phyloP scores from a whole-genome alignment of 371 early-diverging fungal genomes.

The Lichtheimia ornata region DNA sequence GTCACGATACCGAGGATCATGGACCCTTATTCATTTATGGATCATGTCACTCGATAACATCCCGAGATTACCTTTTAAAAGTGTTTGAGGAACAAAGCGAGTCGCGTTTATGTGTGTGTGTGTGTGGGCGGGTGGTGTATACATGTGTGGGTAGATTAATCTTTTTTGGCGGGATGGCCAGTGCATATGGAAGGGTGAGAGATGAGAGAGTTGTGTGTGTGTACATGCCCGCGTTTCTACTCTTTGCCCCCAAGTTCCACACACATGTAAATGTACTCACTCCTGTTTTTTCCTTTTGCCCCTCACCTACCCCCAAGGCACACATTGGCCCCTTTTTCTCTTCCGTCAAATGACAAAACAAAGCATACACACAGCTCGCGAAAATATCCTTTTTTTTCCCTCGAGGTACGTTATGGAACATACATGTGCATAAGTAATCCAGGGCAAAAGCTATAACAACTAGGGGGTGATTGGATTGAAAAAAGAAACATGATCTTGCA shows the following conservation, averaged over 20 bases:
- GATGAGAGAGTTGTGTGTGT: neutral
- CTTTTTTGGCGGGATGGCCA: conserved; percentile 16
- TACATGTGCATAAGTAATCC: too few relatives aligned
- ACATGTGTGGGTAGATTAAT: neutral
- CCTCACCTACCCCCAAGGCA: conserved; percentile 2
- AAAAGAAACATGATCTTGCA: too few relatives aligned
- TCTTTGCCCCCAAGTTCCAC: neutral
- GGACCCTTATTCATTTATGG: too few relatives aligned
- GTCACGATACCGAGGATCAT: neutral
- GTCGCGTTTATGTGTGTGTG: too few relatives aligned
- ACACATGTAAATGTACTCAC: too few relatives aligned
- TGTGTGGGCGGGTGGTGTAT: neutral
- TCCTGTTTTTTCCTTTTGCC: neutral
- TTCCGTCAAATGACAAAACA: conserved; percentile 3
- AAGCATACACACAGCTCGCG: too few relatives aligned
- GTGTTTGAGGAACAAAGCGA: too few relatives aligned
- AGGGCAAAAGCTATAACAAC: too few relatives aligned
- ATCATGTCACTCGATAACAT: too few relatives aligned
- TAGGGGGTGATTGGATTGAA: too few relatives aligned
- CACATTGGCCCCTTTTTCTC: neutral
- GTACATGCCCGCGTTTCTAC: neutral
- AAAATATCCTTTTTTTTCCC: too few relatives aligned
- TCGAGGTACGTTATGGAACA: too few relatives aligned
- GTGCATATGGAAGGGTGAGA: conserved; percentile 5
- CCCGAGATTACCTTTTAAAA: neutral